phyloP scores from a whole-genome alignment of 345 rosid species.

The Arabidopsis arenosa region DNA sequence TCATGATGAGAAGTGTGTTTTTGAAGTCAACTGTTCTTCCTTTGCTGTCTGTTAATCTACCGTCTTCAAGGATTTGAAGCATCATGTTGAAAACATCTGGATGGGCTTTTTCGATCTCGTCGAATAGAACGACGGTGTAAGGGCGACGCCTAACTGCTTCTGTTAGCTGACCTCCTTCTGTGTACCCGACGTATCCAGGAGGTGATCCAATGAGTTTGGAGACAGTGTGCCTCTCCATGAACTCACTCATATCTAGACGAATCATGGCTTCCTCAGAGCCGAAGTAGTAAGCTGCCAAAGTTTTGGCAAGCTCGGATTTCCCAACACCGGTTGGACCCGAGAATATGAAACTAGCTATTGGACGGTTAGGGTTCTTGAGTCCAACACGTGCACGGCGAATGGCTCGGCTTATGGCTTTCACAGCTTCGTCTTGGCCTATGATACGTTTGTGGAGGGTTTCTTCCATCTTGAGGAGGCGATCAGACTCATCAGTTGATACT shows the following conservation, averaged over 20 bases:
- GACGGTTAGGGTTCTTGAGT: slow-evolving; percentile 63
- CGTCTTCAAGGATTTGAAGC: slow-evolving; percentile 67
- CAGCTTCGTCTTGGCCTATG: slow-evolving; percentile 97
- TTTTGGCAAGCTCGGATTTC: slow-evolving; percentile 65
- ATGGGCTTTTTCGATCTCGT: slow-evolving; percentile 77
- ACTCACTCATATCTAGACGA: slow-evolving; percentile 75
- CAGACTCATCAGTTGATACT: slow-evolving; percentile 90
- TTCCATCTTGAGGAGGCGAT: slow-evolving; percentile 94
- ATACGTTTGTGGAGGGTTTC: slow-evolving; percentile 89
- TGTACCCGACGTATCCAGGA: slow-evolving; percentile 66
- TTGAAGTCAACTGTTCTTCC: slow-evolving; percentile 69
- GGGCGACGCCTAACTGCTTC: slow-evolving; percentile 67
- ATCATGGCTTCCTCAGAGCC: slow-evolving; percentile 71
- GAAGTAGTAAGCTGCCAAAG: slow-evolving; percentile 64
- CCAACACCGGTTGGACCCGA: slow-evolving; percentile 73
- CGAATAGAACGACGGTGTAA: slow-evolving; percentile 58
- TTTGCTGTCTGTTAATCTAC: slow-evolving; percentile 65
- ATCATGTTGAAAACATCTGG: slow-evolving; percentile 65
- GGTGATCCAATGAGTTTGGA: slow-evolving; percentile 69
- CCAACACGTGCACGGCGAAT: slow-evolving; percentile 74
- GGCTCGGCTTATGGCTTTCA: slow-evolving; percentile 67
- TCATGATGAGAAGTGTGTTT: slow-evolving; percentile 65
- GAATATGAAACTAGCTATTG: slow-evolving; percentile 70
- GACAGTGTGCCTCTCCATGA: slow-evolving; percentile 68
- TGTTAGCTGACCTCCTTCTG: slow-evolving; percentile 69